A percentile compares a stretch with the other conserved stretches of the same genome.
Evolutionary conservation across 805 yeast species (phyloP).

Genomic region (Candida quercuum): DNA sequence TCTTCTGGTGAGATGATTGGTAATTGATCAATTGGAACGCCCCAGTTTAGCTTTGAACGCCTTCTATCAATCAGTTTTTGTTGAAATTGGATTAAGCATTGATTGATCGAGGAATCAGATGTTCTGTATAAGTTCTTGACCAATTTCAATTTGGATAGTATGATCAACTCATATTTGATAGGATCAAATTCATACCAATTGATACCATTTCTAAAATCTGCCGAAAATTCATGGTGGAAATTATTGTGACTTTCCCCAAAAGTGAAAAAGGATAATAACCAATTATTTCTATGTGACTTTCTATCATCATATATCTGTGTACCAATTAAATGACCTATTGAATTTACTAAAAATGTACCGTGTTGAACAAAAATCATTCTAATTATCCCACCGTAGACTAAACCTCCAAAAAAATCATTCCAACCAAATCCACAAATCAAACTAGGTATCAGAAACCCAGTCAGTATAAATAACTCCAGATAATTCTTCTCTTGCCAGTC

Average conservation of each 20-base stretch:
- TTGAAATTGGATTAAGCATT: slow-evolving; percentile 72
- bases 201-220: slow-evolving; percentile 76
- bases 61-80: slow-evolving; percentile 76
- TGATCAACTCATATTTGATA: slow-evolving; percentile 62
- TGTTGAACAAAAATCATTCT: slow-evolving; percentile 75
- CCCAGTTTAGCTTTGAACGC: slow-evolving; percentile 84
- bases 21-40: slow-evolving; percentile 82
- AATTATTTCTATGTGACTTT: slow-evolving; percentile 68
- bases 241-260: slow-evolving; percentile 91
- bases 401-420: slow-evolving; percentile 75
- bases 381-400: slow-evolving; percentile 71
- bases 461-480: slow-evolving; percentile 41
- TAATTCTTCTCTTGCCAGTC: slow-evolving; percentile 29
- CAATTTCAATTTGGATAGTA: slow-evolving; percentile 46
- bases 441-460: slow-evolving; percentile 60
- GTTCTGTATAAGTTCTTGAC: slow-evolving; percentile 53
- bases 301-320: slow-evolving; percentile 69
- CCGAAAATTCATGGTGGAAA: slow-evolving; percentile 93
- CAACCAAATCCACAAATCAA: slow-evolving; percentile 59
- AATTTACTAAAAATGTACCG: slow-evolving; percentile 69
- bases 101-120: slow-evolving; percentile 44
- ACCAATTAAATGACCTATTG: slow-evolving; percentile 77
- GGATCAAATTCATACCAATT: slow-evolving; percentile 81
- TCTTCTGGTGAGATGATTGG: slow-evolving; percentile 62
- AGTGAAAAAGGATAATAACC: slow-evolving; percentile 56